phyloP scores from a whole-genome alignment of 1,139 yeast genomes.

The Lizanozyma gosingica region DNA sequence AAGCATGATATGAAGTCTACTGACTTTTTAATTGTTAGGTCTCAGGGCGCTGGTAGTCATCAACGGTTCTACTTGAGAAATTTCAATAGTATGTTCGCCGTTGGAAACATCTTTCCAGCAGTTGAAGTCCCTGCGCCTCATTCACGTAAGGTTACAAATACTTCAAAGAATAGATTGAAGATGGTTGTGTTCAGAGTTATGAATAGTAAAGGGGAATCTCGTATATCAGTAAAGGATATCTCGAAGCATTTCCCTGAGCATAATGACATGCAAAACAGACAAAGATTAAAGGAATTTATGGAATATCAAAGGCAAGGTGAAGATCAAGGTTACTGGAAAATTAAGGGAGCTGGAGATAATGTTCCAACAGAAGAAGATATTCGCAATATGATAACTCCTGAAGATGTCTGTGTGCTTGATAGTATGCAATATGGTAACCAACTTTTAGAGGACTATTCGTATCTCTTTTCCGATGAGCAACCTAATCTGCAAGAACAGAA shows the following conservation, averaged over 20 bases:
- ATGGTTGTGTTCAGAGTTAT: constrained; percentile 90
- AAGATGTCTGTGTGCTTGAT: constrained; percentile 79
- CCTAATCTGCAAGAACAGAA: constrained; percentile 15
- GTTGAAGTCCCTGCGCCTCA: constrained; percentile 97
- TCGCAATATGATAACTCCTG: constrained; percentile 84
- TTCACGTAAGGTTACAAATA: constrained; percentile 90
- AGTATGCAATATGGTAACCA: constrained; percentile 94
- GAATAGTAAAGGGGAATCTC: constrained; percentile 63
- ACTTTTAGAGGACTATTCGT: constrained; percentile 62
- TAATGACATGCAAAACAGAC: constrained; percentile 95
- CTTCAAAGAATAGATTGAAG: constrained; percentile 80
- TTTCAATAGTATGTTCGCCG: constrained; percentile 68
- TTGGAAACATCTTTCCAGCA: constrained; percentile 91
- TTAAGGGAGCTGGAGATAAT: constrained; percentile 53
- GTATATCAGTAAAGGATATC: constrained; percentile 81
- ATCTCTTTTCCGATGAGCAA: constrained; percentile 32
- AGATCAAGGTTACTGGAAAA: constrained; percentile 94
- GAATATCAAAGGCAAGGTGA: constrained; percentile 93
- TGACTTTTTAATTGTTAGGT: constrained; percentile 73
- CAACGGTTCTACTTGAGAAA: constrained; percentile 47
- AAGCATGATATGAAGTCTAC: constrained; percentile 72
- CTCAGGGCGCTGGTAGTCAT: constrained; percentile 70
- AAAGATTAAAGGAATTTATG: constrained; percentile 94
- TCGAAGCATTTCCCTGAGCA: constrained; percentile 94
- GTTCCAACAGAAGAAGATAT: constrained; percentile 74